Base-by-base conservation (phyloP, 1,284 basidiomycete genomes). In the Tylopilus sp. region DNA sequence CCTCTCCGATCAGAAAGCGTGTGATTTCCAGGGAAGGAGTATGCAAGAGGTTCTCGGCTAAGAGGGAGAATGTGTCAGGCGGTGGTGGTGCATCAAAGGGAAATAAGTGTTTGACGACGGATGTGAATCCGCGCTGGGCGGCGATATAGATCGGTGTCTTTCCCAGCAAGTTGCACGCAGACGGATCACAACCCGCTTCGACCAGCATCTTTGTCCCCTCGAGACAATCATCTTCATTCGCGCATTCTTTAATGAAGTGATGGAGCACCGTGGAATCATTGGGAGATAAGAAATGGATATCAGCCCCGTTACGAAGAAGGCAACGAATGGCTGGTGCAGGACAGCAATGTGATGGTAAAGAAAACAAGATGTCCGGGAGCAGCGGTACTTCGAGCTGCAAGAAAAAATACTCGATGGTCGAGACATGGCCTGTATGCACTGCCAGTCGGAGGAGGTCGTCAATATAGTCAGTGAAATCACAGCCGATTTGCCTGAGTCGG, bases 401-500 rank as follows among this genome's bases (percentile, higher is more conserved):
- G 7, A 69, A 56, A 4, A 65, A 22, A 12, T 33, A 18, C 10
- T 65, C 2, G 1, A 61, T 29, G 4, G 15, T 41, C 6, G 53
- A 53, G 4, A 71, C 4, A 8, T 63, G 60, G 0, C 69, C 71
- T 1, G 16, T 32, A 41, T 8, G 22, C 4, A 53, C 67, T 3
- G 69, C 60, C 0, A 16, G 3, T 1, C 58, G 55, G 1, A 72
- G 52, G 9, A 38, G 44, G 0, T 19, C 6, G 3, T 66, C 36
- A 2, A 49, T 47, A 22, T 18, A 18, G 3, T 22, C 6, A 19
- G 55, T 26, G 12, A 56, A 47, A 10, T 70, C 41, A 0, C 8
- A 61, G 6, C 57, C 61, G 1, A 71, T 15, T n/a, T 71, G 69
- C 16, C 36, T 1, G 3, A 71, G 61, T 47, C 69, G 65, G 44